These are phyloP conservation scores for Sequoiadendron giganteum DNA, from an alignment of 75 land plant species.

Conservation along the genomic window DNA sequence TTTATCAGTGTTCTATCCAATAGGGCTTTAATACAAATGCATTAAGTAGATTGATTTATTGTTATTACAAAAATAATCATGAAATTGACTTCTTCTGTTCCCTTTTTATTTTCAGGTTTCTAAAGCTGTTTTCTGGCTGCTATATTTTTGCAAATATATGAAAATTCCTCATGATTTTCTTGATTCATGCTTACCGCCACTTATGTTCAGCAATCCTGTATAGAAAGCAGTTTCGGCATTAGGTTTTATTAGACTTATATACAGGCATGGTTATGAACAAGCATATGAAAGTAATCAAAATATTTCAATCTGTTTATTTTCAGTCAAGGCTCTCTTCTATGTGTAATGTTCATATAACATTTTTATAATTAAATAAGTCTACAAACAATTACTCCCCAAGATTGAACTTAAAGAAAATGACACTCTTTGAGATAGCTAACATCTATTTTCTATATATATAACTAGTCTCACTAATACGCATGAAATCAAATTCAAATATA, in stretches of 20 bases:
- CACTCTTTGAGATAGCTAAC: background rate
- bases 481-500: too few relatives aligned
- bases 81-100: background rate
- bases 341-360: too few relatives aligned
- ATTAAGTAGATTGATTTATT: background rate
- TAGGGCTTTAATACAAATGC: background rate
- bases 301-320: background rate
- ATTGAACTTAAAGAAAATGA: background rate
- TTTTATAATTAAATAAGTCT: background rate
- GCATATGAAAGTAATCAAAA: background rate
- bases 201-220: slow-evolving; percentile 10
- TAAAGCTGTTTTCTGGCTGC: slow-evolving; percentile 28
- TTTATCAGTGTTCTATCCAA: background rate
- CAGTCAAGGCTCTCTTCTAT: background rate
- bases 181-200: slow-evolving; percentile 33
- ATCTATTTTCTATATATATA: background rate
- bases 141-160: slow-evolving; percentile 35
- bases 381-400: background rate
- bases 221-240: background rate
- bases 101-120: slow-evolving; percentile 17
- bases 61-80: background rate
- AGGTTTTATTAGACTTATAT: background rate
- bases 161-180: slow-evolving; percentile 26
- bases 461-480: too few relatives aligned
- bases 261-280: background rate